Base-by-base conservation (phyloP, 305 asterid species). In the Fraxinus greggii region DNA sequence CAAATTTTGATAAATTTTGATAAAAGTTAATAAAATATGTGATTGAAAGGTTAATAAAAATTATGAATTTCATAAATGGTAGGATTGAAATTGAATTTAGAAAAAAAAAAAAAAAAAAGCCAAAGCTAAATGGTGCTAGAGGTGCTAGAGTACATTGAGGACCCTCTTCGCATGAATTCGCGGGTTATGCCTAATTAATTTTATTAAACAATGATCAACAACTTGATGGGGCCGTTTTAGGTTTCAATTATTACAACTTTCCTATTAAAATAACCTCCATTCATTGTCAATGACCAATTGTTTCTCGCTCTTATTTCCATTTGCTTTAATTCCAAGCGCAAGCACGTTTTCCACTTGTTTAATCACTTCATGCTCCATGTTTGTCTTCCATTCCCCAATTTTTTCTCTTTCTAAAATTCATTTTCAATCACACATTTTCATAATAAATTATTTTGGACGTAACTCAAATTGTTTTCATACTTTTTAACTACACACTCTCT, bases 91-190 rank as follows among this genome's bases (percentile, higher is more conserved):
- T 8, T 38, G 3, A 9, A 0, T 38, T 9, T 8, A 8, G 1
- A 8, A 38, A 40, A 40, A 9, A 5, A 0, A 35, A n/a, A n/a
- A n/a, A n/a, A 28, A 28, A 28, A 28, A 33, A 40, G 17, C 17
- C 48, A 40, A 45, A 13, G 5, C 56, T 45, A 51, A 48, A 12
- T 42, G 51, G 7, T 48, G 3, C 3, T 40, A 1, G 7, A 40
- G 7, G 21, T 48, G 56, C 19, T 13, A 3, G 51, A 3, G 2
- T 28, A 15, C 88, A 87, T 38, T 15, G 59, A 23, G 89, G 89
- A n/a, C 90, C 89, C 90, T 40, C 84, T 81, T 82, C 89, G 81
- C 90, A 83, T 81, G 87, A 76, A 76, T 83, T 85, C 88, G 84
- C 86, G 82, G 79, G 86, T 75, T 35, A 78, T 21, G 26, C 76